phyloP scores from a whole-genome alignment of 2,329 filamentous ascomycete genomes.

The Bipolaris oryzae region DNA sequence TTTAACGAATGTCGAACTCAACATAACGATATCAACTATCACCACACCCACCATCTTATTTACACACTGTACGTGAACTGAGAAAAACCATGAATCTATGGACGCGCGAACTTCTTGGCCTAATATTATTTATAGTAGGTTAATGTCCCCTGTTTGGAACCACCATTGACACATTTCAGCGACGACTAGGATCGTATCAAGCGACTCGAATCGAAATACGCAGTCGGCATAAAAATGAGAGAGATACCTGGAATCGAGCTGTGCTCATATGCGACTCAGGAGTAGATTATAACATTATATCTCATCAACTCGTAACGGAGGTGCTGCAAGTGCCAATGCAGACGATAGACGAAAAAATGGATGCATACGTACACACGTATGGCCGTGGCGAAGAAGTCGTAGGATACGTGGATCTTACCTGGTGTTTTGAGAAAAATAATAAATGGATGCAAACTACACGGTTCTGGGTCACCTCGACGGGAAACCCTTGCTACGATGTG shows the following conservation, averaged over 20 bases:
- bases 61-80: neutral
- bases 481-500: conserved; percentile 1
- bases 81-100: neutral
- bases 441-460: conserved; percentile 1
- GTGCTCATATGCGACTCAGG: neutral
- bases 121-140: neutral
- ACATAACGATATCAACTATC: neutral
- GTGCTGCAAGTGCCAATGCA: neutral
- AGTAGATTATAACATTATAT: neutral
- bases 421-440: neutral
- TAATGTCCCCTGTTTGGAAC: too few relatives aligned
- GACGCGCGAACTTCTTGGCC: neutral
- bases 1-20: neutral
- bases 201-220: neutral
- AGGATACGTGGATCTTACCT: conserved; percentile 1
- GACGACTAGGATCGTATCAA: too few relatives aligned
- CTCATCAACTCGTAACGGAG: neutral
- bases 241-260: neutral
- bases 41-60: too few relatives aligned
- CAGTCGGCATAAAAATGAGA: neutral
- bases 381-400: neutral
- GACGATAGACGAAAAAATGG: neutral
- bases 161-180: neutral
- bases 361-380: neutral
- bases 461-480: neutral